Conservation (phyloP, 1,139 yeast species). For the Geotrichum macrosporum region DNA sequence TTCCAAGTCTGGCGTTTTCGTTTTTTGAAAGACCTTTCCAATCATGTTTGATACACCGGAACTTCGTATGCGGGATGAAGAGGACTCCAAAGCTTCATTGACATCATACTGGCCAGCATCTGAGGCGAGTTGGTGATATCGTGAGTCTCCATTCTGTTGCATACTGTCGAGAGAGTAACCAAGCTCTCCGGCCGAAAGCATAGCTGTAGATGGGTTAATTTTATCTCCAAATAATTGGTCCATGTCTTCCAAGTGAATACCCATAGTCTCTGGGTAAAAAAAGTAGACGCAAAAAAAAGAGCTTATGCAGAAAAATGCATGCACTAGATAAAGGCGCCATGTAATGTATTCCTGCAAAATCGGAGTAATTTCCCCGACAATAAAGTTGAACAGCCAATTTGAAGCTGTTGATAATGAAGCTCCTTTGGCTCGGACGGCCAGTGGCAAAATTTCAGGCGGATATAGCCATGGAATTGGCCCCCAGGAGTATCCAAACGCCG, state of each 20-base stretch:
- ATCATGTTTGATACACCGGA: neutral
- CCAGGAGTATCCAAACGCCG: conserved; percentile 81
- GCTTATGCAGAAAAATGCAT: conserved; percentile 67
- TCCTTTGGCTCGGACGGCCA: conserved; percentile 83
- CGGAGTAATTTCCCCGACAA: conserved; percentile 90
- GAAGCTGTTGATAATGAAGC: conserved; percentile 89
- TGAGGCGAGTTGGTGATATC: conserved; percentile 15
- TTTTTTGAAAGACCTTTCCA: neutral
- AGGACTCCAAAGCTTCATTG: neutral
- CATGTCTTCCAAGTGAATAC: conserved; percentile 83
- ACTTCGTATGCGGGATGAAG: neutral
- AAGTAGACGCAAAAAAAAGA: conserved; percentile 65
- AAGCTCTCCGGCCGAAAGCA: conserved; percentile 1
- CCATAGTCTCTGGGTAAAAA: conserved; percentile 85
- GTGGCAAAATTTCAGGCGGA: conserved; percentile 82
- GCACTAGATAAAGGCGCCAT: conserved; percentile 79
- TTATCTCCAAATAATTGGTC: conserved; percentile 79
- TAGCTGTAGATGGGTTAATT: conserved; percentile 45
- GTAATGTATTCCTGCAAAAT: conserved; percentile 67
- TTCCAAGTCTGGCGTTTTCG: neutral
- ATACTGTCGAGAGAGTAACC: neutral
- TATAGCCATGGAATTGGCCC: conserved; percentile 95
- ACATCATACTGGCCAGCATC: neutral
- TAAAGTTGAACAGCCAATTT: conserved; percentile 89
- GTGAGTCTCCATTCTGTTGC: neutral